Conservation (phyloP, 305 asterid species). For the Striga hermonthica region DNA sequence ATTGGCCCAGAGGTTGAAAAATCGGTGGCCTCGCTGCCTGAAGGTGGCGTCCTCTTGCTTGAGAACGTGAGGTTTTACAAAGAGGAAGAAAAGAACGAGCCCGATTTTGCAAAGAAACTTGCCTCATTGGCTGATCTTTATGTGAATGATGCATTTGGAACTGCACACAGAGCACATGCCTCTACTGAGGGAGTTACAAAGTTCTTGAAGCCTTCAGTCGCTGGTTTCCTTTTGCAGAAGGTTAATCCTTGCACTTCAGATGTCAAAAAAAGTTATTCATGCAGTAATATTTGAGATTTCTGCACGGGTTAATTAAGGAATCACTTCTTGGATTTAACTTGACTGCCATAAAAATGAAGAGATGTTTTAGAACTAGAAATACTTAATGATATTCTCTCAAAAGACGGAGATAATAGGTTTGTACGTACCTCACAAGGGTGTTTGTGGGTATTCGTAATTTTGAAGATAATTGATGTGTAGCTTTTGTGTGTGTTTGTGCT, state of each 20-base stretch:
- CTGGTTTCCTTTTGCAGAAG: constrained; percentile 86
- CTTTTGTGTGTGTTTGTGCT: background rate
- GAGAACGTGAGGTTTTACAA: constrained; percentile 84
- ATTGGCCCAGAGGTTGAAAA: constrained; percentile 81
- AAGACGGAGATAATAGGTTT: background rate
- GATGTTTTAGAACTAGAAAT: background rate
- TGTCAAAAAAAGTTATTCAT: background rate
- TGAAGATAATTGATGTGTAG: background rate
- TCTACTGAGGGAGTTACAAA: constrained; percentile 86
- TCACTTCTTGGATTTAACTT: background rate
- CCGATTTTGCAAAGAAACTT: constrained; percentile 84
- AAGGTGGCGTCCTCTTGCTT: constrained; percentile 68
- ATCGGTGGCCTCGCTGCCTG: constrained; percentile 62
- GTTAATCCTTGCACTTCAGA: constrained; percentile 33
- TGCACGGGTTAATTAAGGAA: background rate
- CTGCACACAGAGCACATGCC: constrained; percentile 92
- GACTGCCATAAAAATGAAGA: background rate
- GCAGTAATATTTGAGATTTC: background rate
- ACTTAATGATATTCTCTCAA: background rate
- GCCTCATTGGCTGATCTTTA: constrained; percentile 75
- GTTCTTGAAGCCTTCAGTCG: constrained; percentile 78
- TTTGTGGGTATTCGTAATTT: background rate
- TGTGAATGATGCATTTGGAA: constrained; percentile 84
- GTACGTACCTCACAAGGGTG: background rate
- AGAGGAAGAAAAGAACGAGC: constrained; percentile 87